phyloP scores from a whole-genome alignment of 805 yeast species.

The Pichia californica region DNA sequence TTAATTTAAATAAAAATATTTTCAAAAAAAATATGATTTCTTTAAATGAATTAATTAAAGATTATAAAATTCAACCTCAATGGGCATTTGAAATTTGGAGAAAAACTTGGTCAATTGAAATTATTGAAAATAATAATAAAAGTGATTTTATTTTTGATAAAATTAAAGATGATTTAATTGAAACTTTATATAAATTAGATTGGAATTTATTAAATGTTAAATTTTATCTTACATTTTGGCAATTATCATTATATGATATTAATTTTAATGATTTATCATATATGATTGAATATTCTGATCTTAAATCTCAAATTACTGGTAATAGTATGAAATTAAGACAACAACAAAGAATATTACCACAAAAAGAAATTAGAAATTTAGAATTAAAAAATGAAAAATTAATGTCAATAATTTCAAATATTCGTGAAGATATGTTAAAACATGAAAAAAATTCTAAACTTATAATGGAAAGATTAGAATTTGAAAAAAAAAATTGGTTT shows the following conservation, averaged over 20 bases:
- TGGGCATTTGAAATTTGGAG: conserved; percentile 85
- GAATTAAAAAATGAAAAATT: conserved; percentile 23
- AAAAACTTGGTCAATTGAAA: conserved; percentile 27
- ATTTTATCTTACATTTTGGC: conserved; percentile 67
- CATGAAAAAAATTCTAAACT: conserved; percentile 39
- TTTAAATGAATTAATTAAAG: conserved; percentile 33
- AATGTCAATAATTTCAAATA: conserved; percentile 21
- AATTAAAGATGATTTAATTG: conserved; percentile 14
- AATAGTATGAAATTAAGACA: conserved; percentile 31
- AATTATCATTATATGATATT: conserved; percentile 63
- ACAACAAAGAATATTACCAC: conserved; percentile 24
- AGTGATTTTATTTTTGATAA: conserved; percentile 11
- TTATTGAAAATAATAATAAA: conserved; percentile 19
- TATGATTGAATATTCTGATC: conserved; percentile 36
- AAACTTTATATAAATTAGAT: conserved; percentile 14
- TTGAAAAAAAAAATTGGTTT: conserved; percentile 37
- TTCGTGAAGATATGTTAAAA: conserved; percentile 35
- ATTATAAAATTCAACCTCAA: conserved; percentile 42
- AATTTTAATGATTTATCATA: conserved; percentile 48
- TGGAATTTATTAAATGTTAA: conserved; percentile 30
- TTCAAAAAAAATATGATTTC: conserved; percentile 33
- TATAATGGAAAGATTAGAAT: conserved; percentile 25
- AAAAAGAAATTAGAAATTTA: conserved; percentile 18
- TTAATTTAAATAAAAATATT: conserved; percentile 35
- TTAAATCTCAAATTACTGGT: conserved; percentile 31